Conservation (phyloP, 129 eudicot genomes). For the Kitagawia praeruptora region DNA sequence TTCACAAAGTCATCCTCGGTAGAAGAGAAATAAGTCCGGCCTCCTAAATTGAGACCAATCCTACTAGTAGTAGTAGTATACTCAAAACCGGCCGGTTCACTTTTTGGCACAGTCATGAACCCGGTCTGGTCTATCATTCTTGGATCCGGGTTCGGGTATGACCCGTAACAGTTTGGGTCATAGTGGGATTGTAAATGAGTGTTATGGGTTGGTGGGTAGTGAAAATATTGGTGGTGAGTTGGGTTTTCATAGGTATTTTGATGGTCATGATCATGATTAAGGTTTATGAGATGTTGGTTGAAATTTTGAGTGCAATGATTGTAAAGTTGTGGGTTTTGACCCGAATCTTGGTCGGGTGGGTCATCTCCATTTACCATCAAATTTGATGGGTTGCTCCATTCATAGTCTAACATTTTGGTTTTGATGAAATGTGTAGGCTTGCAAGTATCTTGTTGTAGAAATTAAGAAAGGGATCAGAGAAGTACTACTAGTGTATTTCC, state of each 20-base stretch:
- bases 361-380: constrained; percentile 51
- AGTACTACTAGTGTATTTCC: not conserved
- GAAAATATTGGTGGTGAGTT: constrained; percentile 11
- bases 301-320: constrained; percentile 46
- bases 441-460: not conserved
- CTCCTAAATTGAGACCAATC: constrained; percentile 87
- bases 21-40: constrained; percentile 82
- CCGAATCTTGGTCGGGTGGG: constrained; percentile 30
- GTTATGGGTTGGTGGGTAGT: constrained; percentile 24
- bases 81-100: constrained; percentile 53
- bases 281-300: constrained; percentile 21
- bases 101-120: constrained; percentile 60
- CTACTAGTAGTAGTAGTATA: constrained; percentile 31
- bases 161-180: constrained; percentile 59
- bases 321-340: constrained; percentile 41
- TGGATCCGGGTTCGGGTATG: constrained; percentile 23
- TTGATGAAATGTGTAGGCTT: not conserved
- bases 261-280: constrained; percentile 4
- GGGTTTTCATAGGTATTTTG: constrained; percentile 11
- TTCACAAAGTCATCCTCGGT: constrained; percentile 87
- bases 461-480: not conserved
- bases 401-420: constrained; percentile 60
- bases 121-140: constrained; percentile 32
- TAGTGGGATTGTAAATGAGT: constrained; percentile 40
- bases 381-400: constrained; percentile 68